These are phyloP conservation scores for Candida buenavistaensis DNA, from an alignment of 1,139 yeast genomes.

Conservation along the genomic window DNA sequence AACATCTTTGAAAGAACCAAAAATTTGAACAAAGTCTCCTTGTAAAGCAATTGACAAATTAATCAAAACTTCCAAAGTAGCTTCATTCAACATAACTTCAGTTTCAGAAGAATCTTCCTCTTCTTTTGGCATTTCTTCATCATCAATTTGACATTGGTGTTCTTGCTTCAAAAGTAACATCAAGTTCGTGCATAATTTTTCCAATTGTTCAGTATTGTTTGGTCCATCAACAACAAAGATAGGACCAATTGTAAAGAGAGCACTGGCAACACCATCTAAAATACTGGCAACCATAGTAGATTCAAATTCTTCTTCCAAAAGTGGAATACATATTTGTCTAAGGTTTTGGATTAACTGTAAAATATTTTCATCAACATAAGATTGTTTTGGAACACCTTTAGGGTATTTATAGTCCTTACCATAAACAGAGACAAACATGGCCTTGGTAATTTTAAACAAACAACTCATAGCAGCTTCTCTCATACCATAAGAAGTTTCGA, in stretches of 20 bases:
- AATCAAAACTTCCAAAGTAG: constrained; percentile 83
- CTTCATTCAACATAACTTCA: constrained; percentile 81
- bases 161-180: constrained; percentile 73
- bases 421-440: constrained; percentile 62
- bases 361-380: constrained; percentile 59
- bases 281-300: constrained; percentile 76
- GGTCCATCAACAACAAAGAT: constrained; percentile 63
- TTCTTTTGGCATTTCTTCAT: constrained; percentile 53
- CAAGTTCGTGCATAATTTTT: constrained; percentile 67
- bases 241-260: constrained; percentile 73
- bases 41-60: constrained; percentile 74
- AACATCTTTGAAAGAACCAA: constrained; percentile 69
- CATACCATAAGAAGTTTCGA: constrained; percentile 86
- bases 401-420: constrained; percentile 58
- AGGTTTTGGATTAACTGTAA: constrained; percentile 63
- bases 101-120: constrained; percentile 79
- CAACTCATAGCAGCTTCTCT: constrained; percentile 84
- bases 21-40: constrained; percentile 70
- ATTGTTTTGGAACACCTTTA: constrained; percentile 68
- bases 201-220: constrained; percentile 59
- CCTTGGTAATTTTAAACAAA: constrained; percentile 79
- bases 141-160: constrained; percentile 76
- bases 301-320: constrained; percentile 79
- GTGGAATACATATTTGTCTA: constrained; percentile 62
- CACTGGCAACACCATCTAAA: constrained; percentile 72